Conservation (phyloP, 2,329 filamentous ascomycete genomes). For the Cladophialophora bantiana region DNA sequence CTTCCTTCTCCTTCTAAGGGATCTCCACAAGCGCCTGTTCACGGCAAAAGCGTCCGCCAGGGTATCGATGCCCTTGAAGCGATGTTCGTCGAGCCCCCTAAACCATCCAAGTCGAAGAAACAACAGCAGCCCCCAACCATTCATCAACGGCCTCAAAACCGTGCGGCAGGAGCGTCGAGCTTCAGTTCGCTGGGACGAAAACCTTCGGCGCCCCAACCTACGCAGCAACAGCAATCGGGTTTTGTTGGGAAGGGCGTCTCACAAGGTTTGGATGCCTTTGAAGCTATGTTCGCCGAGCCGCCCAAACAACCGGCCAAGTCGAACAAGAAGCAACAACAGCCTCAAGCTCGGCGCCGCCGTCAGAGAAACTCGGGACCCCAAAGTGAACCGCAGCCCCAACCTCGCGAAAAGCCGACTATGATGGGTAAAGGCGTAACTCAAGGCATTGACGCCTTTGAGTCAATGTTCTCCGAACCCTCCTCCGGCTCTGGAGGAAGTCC, state of each 20-base stretch:
- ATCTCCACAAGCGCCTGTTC: not conserved
- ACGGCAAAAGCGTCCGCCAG: slow-evolving; percentile 25
- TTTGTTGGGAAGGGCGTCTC: slow-evolving; percentile 29
- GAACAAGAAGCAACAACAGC: slow-evolving; percentile 10
- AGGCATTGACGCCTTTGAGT: slow-evolving; percentile 31
- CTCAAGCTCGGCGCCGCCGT: slow-evolving; percentile 2
- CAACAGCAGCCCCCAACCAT: slow-evolving; percentile 3
- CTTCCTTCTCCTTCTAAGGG: not conserved
- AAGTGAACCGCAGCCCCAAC: not conserved
- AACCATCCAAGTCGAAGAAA: slow-evolving; percentile 12
- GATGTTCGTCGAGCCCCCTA: slow-evolving; percentile 14
- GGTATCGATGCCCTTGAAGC: slow-evolving; percentile 32
- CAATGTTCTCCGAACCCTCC: slow-evolving; percentile 24
- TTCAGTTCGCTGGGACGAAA: not conserved
- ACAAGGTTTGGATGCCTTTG: slow-evolving; percentile 33
- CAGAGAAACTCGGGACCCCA: not conserved
- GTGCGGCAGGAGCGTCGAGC: not conserved
- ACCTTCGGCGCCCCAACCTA: not conserved
- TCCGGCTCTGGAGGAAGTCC: not conserved
- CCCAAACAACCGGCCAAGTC: slow-evolving; percentile 3
- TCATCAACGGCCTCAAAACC: not conserved
- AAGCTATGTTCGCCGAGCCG: slow-evolving; percentile 25
- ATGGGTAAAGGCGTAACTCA: slow-evolving; percentile 31
- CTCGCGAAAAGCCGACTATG: not conserved
- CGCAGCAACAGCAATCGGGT: not conserved